A percentile compares a stretch with the other conserved stretches of the same genome.
Evolutionary conservation across 805 yeast species (phyloP).

Genomic region (Saccharomycopsis amapae): DNA sequence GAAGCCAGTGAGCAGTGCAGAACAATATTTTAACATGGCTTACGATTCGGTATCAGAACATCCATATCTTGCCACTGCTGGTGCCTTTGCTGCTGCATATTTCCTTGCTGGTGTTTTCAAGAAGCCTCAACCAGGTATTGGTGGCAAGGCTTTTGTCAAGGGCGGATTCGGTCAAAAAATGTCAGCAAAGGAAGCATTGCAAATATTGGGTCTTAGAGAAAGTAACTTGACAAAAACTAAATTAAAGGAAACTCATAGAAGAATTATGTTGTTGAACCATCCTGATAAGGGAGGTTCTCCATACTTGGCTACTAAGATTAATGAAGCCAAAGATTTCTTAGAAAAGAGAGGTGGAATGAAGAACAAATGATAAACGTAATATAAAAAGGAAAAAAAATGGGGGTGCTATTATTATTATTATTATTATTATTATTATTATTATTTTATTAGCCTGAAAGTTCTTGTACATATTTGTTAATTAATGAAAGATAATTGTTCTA

Average conservation of each 20-base stretch:
- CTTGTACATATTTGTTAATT: too few species aligned
- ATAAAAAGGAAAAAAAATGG: neutral
- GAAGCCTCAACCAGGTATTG: constrained; percentile 56
- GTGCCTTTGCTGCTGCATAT: constrained; percentile 58
- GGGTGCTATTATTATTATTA: too few species aligned
- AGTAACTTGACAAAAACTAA: constrained; percentile 52
- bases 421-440: too few species aligned
- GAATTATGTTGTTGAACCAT: constrained; percentile 81
- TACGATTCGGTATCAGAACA: constrained; percentile 60
- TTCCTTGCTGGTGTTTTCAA: constrained; percentile 62
- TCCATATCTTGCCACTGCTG: constrained; percentile 67
- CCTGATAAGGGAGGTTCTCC: constrained; percentile 95
- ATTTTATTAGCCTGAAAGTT: too few species aligned
- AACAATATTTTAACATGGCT: constrained; percentile 58
- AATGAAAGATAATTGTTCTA: too few species aligned
- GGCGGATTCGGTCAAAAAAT: constrained; percentile 93
- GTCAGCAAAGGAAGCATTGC: constrained; percentile 83
- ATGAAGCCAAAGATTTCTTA: constrained; percentile 82
- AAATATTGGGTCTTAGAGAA: constrained; percentile 70
- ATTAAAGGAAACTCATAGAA: constrained; percentile 73
- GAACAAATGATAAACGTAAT: constrained; percentile 11
- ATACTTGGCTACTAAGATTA: constrained; percentile 81
- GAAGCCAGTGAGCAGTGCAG: constrained; percentile 36
- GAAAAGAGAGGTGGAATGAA: constrained; percentile 38
- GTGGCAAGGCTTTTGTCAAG: constrained; percentile 61